Base-by-base conservation (phyloP, 1,284 basidiomycete species). In the Meira nashicola region DNA sequence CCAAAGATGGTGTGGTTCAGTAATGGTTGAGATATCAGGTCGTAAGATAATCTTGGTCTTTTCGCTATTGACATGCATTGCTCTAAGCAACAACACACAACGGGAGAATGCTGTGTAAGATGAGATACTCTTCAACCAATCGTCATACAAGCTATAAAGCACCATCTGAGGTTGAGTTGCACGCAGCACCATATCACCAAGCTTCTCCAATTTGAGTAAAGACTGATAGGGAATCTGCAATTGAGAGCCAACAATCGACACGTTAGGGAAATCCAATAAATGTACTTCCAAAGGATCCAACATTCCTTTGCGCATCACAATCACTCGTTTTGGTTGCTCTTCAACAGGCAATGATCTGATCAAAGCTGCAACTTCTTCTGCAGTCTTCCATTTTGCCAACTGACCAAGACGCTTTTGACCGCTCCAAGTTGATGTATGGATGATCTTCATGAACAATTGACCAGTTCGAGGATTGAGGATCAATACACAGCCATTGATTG, bases 181-280 rank as follows among this genome's bases (percentile, higher is more conserved):
- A 63, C 91, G 89, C 86, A 96, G 79, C 70, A 96, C 96, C 62
- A 98, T 82, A 79, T 99, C 95, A 81, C 95, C 95, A 68, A 99
- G 97, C 81, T 97, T 96, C 84, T 99, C 95, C 86, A 98, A 93
- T 84, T 98, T 97, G 88, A 99, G 92, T 71, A 92, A 94, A 15
- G 94, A 92, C 82, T 98, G 94, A 91, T 98, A 98, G 0, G 95
- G 95, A 62, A 98, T 82, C 78, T 98, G 95, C 50, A 99, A 83
- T 80, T 99, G 95, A 68, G 90, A 93, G 57, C 95, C 95, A 82
- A 98, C 97, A 84, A 99, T 98, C 80, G 97, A 93, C 73, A 99
- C 96, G 82, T 98, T 99, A 56, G 95, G 95, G 88, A 99, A 98
- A 82, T 97, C 95, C 60, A 81, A 87, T 80, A 97, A 85, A 79